Conservation (phyloP, 805 yeast species). For the Teunomyces pallodes region DNA sequence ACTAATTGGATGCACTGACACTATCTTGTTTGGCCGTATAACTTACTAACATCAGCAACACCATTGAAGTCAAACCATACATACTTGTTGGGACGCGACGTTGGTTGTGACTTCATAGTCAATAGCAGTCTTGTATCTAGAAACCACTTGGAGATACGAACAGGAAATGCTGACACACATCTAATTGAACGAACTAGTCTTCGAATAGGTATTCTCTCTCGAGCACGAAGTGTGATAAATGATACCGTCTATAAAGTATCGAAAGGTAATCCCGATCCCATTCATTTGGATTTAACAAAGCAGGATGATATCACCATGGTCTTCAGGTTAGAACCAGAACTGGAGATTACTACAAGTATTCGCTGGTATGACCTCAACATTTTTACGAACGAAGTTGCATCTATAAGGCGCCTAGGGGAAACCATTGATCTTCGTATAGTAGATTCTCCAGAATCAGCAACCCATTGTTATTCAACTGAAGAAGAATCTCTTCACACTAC, state of each 20-base stretch:
- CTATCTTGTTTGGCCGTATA: background rate
- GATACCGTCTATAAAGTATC: conserved; percentile 20
- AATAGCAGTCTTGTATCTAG: conserved; percentile 31
- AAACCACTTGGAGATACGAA: conserved; percentile 22
- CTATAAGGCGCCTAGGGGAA: background rate
- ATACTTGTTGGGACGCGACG: conserved; percentile 29
- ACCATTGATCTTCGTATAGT: conserved; percentile 21
- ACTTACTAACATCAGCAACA: background rate
- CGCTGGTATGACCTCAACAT: conserved; percentile 12
- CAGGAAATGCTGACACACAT: conserved; percentile 10
- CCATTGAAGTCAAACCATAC: conserved; percentile 8
- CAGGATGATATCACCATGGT: conserved; percentile 7
- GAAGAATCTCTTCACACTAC: conserved; percentile 12
- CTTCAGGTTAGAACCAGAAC: conserved; percentile 8
- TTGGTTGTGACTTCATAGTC: conserved; percentile 25
- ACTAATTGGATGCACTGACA: no score
- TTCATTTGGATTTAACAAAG: conserved; percentile 9
- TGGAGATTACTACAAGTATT: conserved; percentile 5
- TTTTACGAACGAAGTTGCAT: background rate
- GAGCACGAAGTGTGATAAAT: conserved; percentile 30
- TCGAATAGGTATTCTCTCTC: conserved; percentile 22
- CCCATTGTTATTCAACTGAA: conserved; percentile 20
- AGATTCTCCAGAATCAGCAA: conserved; percentile 16
- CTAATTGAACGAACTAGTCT: conserved; percentile 7
- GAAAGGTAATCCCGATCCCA: conserved; percentile 8